Conservation (phyloP, 1,284 basidiomycete genomes). For the Lignosus rhinocerotis region DNA sequence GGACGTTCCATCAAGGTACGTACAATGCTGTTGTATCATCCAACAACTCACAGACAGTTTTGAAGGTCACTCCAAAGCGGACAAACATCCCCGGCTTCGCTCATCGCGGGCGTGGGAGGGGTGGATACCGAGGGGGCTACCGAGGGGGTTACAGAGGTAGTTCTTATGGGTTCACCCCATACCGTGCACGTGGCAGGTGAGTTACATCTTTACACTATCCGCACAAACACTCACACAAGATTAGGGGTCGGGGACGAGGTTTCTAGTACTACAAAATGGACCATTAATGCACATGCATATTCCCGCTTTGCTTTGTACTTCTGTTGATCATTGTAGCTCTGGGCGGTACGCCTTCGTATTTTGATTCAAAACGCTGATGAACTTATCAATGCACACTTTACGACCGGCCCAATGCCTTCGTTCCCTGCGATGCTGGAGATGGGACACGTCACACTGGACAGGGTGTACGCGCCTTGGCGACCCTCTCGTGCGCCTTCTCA, state of each 20-base stretch:
- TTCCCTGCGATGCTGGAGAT: not conserved
- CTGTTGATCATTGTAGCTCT: constrained; percentile 27
- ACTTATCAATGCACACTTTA: not conserved
- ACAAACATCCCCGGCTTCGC: constrained; percentile 93
- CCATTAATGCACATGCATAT: constrained; percentile 2
- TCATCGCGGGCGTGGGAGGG: constrained; percentile 64
- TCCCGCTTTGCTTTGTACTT: constrained; percentile 24
- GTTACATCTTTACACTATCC: constrained; percentile 22
- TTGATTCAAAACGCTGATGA: not conserved
- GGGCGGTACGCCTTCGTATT: constrained; percentile 25
- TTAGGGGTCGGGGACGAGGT: constrained; percentile 72
- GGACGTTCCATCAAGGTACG: constrained; percentile 89
- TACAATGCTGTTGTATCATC: not conserved
- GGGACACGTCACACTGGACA: too few species aligned
- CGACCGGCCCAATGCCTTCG: not conserved
- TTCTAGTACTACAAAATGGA: constrained; percentile 44
- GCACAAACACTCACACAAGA: constrained; percentile 7
- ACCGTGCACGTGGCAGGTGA: constrained; percentile 81
- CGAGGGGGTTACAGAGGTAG: constrained; percentile 64
- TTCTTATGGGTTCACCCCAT: constrained; percentile 69
- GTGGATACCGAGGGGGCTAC: constrained; percentile 65
- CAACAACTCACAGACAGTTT: constrained; percentile 18
- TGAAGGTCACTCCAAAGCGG: constrained; percentile 86
- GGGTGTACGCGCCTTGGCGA: too few species aligned
- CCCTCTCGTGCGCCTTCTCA: too few species aligned